Percentiles rank a stretch among this genome's conserved stretches.
Conservation (phyloP, 2,329 filamentous ascomycete genomes). For the Calonectria fujianensis region DNA sequence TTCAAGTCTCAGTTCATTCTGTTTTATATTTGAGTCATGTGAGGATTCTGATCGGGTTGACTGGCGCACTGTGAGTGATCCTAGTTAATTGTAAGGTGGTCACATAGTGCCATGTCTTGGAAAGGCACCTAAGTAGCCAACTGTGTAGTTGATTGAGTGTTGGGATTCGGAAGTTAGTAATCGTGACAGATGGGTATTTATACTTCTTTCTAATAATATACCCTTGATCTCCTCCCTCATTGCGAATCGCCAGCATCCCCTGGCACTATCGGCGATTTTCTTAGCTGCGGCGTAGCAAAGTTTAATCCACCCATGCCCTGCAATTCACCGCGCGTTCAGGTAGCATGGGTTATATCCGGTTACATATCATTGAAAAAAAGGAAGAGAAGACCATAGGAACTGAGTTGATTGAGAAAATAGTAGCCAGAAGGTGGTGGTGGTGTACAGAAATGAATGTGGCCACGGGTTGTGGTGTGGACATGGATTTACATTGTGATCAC, state of each 20-base stretch:
- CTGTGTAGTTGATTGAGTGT: not conserved
- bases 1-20: no score
- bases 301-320: not conserved
- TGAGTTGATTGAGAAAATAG: not conserved
- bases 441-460: not conserved
- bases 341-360: not conserved
- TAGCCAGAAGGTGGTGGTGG: no score
- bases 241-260: not conserved
- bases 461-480: not conserved
- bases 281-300: slow-evolving; percentile 21
- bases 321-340: not conserved
- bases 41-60: not conserved
- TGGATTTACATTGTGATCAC: slow-evolving; percentile 13
- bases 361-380: not conserved
- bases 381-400: not conserved
- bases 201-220: not conserved
- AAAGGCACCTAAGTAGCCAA: no score
- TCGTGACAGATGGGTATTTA: not conserved
- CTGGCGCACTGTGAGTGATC: no score
- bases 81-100: not conserved
- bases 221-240: not conserved
- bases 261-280: not conserved
- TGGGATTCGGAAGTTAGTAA: not conserved
- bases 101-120: no score
- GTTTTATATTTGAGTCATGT: not conserved